Evolutionary conservation across 2,329 filamentous ascomycete genomes (phyloP), one percentile per base, ranked within the genome.

Genomic region (Pseudocercospora ulei): DNA sequence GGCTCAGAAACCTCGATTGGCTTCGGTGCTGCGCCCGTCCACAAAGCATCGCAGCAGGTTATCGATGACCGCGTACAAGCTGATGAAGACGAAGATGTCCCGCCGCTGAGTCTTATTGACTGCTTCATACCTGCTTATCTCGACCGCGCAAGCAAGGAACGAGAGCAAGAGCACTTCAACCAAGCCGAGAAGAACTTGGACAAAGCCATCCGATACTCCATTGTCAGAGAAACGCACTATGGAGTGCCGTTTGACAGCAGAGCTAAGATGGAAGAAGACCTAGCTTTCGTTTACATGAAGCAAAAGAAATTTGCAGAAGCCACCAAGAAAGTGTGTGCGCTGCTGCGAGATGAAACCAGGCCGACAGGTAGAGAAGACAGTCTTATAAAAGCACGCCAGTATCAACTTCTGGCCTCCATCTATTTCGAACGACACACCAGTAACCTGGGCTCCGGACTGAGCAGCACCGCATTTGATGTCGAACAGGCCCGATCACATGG

Each of bases 221-320:
- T 47, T 18, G 26, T 35, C 8, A 30, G 45, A 13, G 45, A 49
- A 26, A 20, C 17, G 7, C 38, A 45, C 17, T 49, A 53, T 24
- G 25, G 36, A 3, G 36, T 48, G 16, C 16, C 38, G 3, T 53
- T 53, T 14, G 20, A 25, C 7, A 40, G 46, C 24, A 34, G 39
- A 14, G 34, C 29, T 4, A 20, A 43, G 27, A 34, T 52, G 29
- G 44, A 47, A 12, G 49, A 52, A 25, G 38, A 50, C 18, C 24
- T 52, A 11, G 49, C 47, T 7, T 30, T 24, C 7, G 16, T 53
- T 12, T 46, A 44, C 16, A 38, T 39, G 25, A 43, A 47, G 31
- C 49, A 50, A 28, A 30, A 39, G n/a, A 51, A 50, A 24, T 51
- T 36, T 35, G 42, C 39, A 9, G 49, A 50, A 39, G 51, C 49